phyloP scores from a whole-genome alignment of 331 rosid species.

The Arachis monticola region DNA sequence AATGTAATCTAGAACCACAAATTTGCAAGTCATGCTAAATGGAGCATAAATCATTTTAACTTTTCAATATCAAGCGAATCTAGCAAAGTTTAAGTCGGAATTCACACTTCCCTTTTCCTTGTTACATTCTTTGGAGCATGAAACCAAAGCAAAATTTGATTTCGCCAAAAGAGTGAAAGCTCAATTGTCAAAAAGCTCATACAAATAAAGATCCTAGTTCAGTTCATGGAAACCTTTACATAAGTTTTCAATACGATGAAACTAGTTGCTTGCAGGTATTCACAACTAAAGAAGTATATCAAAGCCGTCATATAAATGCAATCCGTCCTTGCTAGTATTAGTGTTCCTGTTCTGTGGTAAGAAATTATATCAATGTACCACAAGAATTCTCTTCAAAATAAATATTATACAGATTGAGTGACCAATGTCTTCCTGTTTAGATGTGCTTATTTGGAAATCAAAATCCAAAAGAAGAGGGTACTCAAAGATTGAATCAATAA shows the following conservation, averaged over 20 bases:
- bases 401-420: background rate
- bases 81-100: background rate
- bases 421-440: constrained; percentile 10
- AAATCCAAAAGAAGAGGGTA: constrained; percentile 19
- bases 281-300: no score
- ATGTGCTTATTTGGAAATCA: background rate
- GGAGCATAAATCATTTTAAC: background rate
- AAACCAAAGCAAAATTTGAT: background rate
- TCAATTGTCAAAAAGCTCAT: background rate
- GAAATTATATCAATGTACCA: constrained; percentile 28
- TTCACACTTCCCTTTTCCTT: background rate
- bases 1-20: background rate
- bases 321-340: constrained; percentile 9
- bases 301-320: no score
- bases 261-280: no score
- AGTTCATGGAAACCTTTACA: background rate
- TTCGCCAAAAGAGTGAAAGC: background rate
- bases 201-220: constrained; percentile 6
- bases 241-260: no score
- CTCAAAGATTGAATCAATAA: constrained; percentile 26
- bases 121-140: background rate
- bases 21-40: constrained; percentile 10
- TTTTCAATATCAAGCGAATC: background rate
- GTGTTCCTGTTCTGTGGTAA: background rate
- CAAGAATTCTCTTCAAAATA: constrained; percentile 2